A percentile compares a stretch with the other conserved stretches of the same genome.
These are phyloP conservation scores for Rubia peregrina DNA, from an alignment of 305 asterid species.

Conservation along the genomic window DNA sequence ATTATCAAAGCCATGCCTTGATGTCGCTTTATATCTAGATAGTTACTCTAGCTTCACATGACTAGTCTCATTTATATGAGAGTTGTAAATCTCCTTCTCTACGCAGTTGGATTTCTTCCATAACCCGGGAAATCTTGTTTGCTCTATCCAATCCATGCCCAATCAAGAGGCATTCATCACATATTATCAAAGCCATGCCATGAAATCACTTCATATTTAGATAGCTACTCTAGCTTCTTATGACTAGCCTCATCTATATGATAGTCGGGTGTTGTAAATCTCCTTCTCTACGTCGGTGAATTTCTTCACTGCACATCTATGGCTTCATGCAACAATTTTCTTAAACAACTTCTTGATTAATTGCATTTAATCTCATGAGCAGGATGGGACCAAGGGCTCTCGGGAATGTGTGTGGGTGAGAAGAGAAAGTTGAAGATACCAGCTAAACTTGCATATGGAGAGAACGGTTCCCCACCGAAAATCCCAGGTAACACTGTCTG, in stretches of 20 bases:
- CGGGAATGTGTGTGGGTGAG: conserved; percentile 95
- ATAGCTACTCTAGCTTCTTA: background rate
- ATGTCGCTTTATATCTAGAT: too few species aligned
- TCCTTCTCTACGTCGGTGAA: background rate
- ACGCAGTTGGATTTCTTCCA: background rate
- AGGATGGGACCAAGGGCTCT: conserved; percentile 99
- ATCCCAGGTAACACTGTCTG: conserved; percentile 66
- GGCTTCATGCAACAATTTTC: background rate
- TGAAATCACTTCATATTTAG: background rate
- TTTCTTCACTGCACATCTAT: background rate
- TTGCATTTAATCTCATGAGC: conserved; percentile 21
- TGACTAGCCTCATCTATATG: background rate
- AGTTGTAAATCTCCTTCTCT: background rate
- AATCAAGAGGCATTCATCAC: background rate
- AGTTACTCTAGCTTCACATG: background rate
- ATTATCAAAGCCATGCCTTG: background rate
- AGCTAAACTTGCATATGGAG: conserved; percentile 93
- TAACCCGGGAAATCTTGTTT: background rate
- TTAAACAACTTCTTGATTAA: background rate
- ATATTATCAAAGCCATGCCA: background rate
- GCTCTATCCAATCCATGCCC: background rate
- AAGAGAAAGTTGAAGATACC: conserved; percentile 90
- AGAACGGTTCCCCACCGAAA: conserved; percentile 84
- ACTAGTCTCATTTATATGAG: background rate
- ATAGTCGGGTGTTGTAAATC: background rate